Base-by-base conservation (phyloP, 306 rosid genomes). In the Castanea mollissima region DNA sequence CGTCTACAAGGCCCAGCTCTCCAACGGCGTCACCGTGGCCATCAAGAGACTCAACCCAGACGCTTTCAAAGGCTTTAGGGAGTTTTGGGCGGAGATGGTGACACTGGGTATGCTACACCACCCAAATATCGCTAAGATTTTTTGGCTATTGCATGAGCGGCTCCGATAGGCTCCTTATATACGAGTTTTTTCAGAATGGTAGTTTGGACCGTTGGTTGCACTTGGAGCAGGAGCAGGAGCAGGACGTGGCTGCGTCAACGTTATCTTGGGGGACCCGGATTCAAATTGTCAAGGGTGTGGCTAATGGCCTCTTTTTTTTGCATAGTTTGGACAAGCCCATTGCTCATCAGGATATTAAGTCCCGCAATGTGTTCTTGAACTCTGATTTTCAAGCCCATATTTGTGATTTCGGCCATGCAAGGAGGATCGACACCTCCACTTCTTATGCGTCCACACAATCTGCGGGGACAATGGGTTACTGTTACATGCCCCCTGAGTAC, bases 401-500 rank as follows among this genome's bases (percentile, higher is more conserved):
- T 19, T 88, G 96, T 2, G 98, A 92, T 81, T 95, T 95, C 21
- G 99, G 99, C 73, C 94, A 91, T 0, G 99, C 99, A 0, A 81
- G 99, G 38, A 83, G 83, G 62, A 83, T 95, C 0, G 97, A 90
- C 5, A 15, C 60, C 0, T 76, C 92, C 0, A 59, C 67, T 16
- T 83, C 98, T 0, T 97, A 95, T 59, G 98, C 91, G 73, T 95
- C 97, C 0, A 95, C 98, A 2, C 97, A 92, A 21, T 81, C 85
- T 2, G 97, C 98, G 2, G 99, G 98, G 5, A 92, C 99, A 0
- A 89, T 88, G 56, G 99, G 46, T 7, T 38, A 38, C 11, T 38
- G 99, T 0, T 95, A 92, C 87, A 95, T 95, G 98, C 96, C 98
- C 0, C 99, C 98, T 19, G 99, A 95, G 81, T 95, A 91, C 44